Conservation (phyloP, 371 early-diverging fungal species). For the Mortierella sp. region DNA sequence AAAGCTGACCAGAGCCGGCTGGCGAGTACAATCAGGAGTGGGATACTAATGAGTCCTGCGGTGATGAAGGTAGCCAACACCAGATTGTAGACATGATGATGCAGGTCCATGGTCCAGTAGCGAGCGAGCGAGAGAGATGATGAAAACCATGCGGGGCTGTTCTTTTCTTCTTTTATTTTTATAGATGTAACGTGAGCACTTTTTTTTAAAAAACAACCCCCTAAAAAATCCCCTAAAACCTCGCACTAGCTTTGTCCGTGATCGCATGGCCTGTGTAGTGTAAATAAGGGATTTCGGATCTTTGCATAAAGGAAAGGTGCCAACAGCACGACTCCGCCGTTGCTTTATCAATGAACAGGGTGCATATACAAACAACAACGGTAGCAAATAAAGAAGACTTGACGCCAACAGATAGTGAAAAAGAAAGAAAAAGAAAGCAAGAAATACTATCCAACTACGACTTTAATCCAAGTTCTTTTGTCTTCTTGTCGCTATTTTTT, state of each 20-base stretch:
- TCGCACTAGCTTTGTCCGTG: too few relatives aligned
- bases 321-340: too few relatives aligned
- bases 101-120: constrained; percentile 2
- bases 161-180: neutral
- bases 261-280: too few relatives aligned
- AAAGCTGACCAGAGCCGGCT: constrained; percentile 25
- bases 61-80: constrained; percentile 20
- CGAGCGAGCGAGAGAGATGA: neutral
- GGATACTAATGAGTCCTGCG: constrained; percentile 18
- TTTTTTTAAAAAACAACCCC: too few relatives aligned
- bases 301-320: too few relatives aligned
- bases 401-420: neutral
- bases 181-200: too few relatives aligned
- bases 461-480: neutral
- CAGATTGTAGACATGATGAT: constrained; percentile 15
- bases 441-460: neutral
- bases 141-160: neutral
- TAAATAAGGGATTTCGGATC: too few relatives aligned
- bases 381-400: too few relatives aligned
- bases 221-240: too few relatives aligned
- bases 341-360: too few relatives aligned
- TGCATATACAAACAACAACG: too few relatives aligned
- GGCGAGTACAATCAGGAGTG: constrained; percentile 12
- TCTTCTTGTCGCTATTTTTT: neutral
- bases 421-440: neutral